Percentiles rank a stretch among this genome's conserved stretches.
phyloP scores from a whole-genome alignment of 768 basidiomycete genomes.

The Agrocybe chaxingu region DNA sequence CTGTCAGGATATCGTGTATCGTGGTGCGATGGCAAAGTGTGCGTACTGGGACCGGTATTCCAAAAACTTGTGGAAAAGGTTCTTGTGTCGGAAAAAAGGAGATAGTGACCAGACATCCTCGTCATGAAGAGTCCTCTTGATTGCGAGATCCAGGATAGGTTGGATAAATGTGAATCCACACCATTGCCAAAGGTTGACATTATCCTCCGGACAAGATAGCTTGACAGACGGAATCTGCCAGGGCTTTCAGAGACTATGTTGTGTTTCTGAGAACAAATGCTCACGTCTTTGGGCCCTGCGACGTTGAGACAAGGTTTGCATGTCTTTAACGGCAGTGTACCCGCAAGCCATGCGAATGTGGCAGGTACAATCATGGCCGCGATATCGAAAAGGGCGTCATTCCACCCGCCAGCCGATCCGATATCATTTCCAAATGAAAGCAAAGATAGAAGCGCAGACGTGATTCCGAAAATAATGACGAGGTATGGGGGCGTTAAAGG shows the following conservation, averaged over 20 bases:
- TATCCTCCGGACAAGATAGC: constrained; percentile 62
- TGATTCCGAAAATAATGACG: constrained; percentile 29
- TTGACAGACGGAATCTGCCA: constrained; percentile 45
- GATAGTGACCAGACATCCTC: constrained; percentile 62
- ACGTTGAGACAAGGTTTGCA: constrained; percentile 45
- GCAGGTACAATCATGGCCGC: constrained; percentile 31
- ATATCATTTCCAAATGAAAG: constrained; percentile 32
- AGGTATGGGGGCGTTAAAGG: constrained; percentile 53
- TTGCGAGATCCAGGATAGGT: constrained; percentile 55
- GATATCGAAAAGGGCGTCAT: constrained; percentile 19
- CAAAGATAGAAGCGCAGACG: constrained; percentile 33
- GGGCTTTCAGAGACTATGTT: no score
- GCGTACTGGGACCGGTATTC: constrained; percentile 43
- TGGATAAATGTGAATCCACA: constrained; percentile 61
- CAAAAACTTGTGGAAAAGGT: constrained; percentile 61
- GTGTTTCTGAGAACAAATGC: constrained; percentile 8
- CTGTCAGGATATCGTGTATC: background rate
- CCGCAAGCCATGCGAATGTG: constrained; percentile 45
- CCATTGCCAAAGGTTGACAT: constrained; percentile 64
- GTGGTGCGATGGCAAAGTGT: background rate
- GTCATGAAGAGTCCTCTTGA: constrained; percentile 44
- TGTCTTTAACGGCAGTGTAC: constrained; percentile 52
- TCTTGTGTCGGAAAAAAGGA: constrained; percentile 66
- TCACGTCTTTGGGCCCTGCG: constrained; percentile 45
- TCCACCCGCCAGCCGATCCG: constrained; percentile 14